Base-by-base conservation (phyloP, 2,329 filamentous ascomycete genomes). In the Plenodomus lindquistii region DNA sequence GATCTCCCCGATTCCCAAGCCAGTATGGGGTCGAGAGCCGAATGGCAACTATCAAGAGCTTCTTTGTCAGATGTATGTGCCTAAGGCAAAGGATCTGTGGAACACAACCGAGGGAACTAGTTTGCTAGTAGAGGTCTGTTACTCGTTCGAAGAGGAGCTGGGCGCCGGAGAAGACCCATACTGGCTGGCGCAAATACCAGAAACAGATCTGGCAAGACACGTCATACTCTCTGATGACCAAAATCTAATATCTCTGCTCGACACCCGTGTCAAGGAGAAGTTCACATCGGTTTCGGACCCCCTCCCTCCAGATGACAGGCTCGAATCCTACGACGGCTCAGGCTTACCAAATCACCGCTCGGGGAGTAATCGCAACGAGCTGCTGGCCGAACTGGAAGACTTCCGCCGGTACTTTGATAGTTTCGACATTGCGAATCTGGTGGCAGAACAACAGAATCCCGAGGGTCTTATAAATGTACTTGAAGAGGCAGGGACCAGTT, bases 11-110 rank as follows among this genome's bases (percentile, higher is more conserved):
- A 78, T 89, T 7, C 92, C 94, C 1, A 86, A 86, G 27, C 82
- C 85, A 0, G 82, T 97, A 24, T 97, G 94, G 93, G 92, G 89
- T 42, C 81, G 86, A 52, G 80, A 84, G 62, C 83, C 89, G 4
- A 80, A 85, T 1, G 81, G 84, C 22, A 77, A 81, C 11, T 79
- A 85, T 38, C 82, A 91, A 57, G 79, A 83, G 46, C 81, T 96
- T 31, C 83, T 90, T 62, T 84, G 85, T 4, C 84, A 88, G 62
- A 79, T 96, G 2, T 96, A 96, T 66, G 80, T 90, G 21, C 79
- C 84, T 47, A 84, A 88, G 37, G 81, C 88, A 4, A 93, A 91
- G 65, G 88, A 93, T 59, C 76, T 96, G 3, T 97, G 92, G 92
- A 91, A 91, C 66, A 91, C 86, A 3, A 81, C 88, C 0, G 86